Base-by-base conservation (phyloP, 768 basidiomycete species). In the Clitopilus passeckerianus region DNA sequence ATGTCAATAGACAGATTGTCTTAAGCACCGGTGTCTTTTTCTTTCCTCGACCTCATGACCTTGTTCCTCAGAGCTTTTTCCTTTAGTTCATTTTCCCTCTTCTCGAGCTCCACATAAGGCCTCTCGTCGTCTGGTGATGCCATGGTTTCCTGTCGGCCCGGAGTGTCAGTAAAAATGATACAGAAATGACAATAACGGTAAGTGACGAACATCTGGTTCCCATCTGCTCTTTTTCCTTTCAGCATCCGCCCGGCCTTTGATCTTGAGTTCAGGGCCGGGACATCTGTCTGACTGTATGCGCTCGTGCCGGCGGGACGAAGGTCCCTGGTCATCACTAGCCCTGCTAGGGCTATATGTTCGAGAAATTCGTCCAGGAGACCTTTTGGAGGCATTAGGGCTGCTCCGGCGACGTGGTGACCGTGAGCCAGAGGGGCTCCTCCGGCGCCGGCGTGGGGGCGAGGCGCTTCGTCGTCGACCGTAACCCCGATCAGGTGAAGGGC, bases 21-120 rank as follows among this genome's bases (percentile, higher is more conserved):
- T 61, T 68, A 64, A 68, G 67, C 52, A 59, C 53, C 54, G 30
- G 54, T 5, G 18, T 50, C 65, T 54, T 64, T 72, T 34, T 67
- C 74, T 68, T 88, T 90, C 63, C 90, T 77, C 30, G 87, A 89
- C 67, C 87, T 78, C 67, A 82, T 73, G 57, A 93, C 91, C 68
- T 93, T 93, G 67, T 93, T 92, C 66, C 91, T 81, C 68, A 93
- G 70, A 14, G 91, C 90, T 68, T 76, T 84, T 65, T 93, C 91
- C 69, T 91, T 93, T 60, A 93, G 68, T 67, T 93, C 91, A 62
- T 82, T 91, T 67, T 93, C 91, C 59, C 87, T 72, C 63, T 76
- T 82, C 65, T 85, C 83, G 50, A 93, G 74, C 34, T 90, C 90
- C 22, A 67, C 66, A 53, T 20, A 52, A 66, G 46, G 22, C 5